Percentiles rank a stretch among this genome's conserved stretches.
Evolutionary conservation across 305 asterid species (phyloP).

Genomic region (Vinca major): DNA sequence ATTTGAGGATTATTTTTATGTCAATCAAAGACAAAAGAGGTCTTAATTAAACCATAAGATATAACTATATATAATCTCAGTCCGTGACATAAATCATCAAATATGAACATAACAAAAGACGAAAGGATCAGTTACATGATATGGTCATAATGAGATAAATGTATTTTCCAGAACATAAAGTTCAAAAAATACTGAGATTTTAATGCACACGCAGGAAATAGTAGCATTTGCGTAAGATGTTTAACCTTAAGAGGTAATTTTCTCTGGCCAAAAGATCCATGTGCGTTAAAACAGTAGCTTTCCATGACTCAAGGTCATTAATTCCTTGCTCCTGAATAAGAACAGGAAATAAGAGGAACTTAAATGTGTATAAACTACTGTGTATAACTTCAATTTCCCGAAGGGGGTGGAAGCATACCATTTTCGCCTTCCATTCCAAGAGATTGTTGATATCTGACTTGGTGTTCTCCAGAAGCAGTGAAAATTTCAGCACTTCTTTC

Average conservation of each 20-base stretch:
- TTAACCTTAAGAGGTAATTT: conserved; percentile 73
- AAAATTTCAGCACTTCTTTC: conserved; percentile 49
- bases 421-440: conserved; percentile 60
- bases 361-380: conserved; percentile 2
- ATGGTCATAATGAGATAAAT: too few relatives aligned
- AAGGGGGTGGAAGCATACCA: conserved; percentile 28
- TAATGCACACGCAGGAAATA: background rate
- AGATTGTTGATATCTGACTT: conserved; percentile 61
- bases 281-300: conserved; percentile 35
- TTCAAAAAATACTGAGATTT: too few relatives aligned
- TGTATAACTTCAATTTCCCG: background rate
- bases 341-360: conserved; percentile 12
- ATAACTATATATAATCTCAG: too few relatives aligned
- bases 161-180: too few relatives aligned
- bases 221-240: conserved; percentile 5
- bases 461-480: conserved; percentile 56
- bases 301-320: conserved; percentile 73
- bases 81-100: too few relatives aligned
- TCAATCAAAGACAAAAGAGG: too few relatives aligned
- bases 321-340: conserved; percentile 52
- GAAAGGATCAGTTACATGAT: too few relatives aligned
- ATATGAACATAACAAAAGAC: too few relatives aligned
- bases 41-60: too few relatives aligned
- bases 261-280: conserved; percentile 55
- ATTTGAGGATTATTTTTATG: too few relatives aligned